Evolutionary conservation across 257 asterid species (phyloP), one percentile per base, ranked within the genome.

Genomic region (Nicotiana tomentosiformis): DNA sequence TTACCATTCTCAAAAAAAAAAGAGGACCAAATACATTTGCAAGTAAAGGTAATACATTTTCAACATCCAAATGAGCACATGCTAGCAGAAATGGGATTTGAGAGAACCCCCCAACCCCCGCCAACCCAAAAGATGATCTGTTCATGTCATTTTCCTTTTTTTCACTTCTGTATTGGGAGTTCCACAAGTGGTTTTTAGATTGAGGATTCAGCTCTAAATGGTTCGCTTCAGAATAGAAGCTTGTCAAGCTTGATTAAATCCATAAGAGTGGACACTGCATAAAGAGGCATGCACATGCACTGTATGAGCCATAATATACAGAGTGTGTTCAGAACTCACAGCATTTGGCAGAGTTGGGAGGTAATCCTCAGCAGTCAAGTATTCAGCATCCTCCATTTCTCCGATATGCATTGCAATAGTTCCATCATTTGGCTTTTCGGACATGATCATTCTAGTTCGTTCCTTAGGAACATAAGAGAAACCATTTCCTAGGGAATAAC

Each of bases 281-380:
- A 12, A 20, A 57, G 10, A 72, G 60, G 29, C 17, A 30, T 46
- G 20, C 61, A 43, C 35, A 33, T 33, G 37, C 37, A 33, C 5
- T 33, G 39, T 49, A 57, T 43, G 35, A 57, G 16, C 57, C 79
- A 46, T 69, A 70, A 81, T 23, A 61, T 20, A 62, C 82, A 66
- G 51, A 68, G 23, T 46, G 23, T 78, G 74, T 26, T 46, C 69
- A 68, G 64, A 81, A 87, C 98, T 94, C 89, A 96, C 99, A 39
- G 98, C 88, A 90, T 90, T 94, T 53, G 98, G 98, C 86, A 94
- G 86, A n/a, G 93, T 94, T 77, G 97, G 98, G 85, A 96, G 97
- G 88, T 86, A 89, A 82, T 96, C 98, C 87, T 94, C 97, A 15
- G 86, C 94, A 51, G 94, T 91, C 83, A 87, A 86, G 86, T 91